Evolutionary conservation across 2,329 filamentous ascomycete genomes (phyloP).

Genomic region (Rhynchosporium secalis): DNA sequence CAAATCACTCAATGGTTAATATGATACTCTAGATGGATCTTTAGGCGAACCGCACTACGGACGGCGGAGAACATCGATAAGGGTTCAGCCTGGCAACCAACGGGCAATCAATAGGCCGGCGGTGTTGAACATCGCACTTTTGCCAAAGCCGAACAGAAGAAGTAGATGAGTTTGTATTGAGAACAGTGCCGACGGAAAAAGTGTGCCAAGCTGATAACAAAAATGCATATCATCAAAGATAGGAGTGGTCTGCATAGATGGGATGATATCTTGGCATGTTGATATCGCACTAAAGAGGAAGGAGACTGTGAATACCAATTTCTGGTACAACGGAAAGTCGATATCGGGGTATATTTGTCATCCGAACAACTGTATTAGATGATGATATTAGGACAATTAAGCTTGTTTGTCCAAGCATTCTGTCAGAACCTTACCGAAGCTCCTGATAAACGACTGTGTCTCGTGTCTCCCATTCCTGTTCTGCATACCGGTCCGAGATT

Average conservation of each 20-base stretch:
- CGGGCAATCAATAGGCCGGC: slow-evolving; percentile 1
- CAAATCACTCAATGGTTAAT: not conserved
- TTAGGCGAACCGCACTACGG: not conserved
- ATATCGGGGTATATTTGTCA: not conserved
- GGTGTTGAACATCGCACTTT: slow-evolving; percentile 10
- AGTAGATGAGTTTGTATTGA: not conserved
- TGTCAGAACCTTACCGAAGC: not conserved
- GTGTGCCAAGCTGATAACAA: slow-evolving; percentile 15
- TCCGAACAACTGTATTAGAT: not conserved
- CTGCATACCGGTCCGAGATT: not conserved
- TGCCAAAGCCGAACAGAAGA: not conserved
- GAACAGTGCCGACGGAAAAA: not conserved
- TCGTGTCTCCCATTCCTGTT: not conserved
- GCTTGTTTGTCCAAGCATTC: slow-evolving; percentile 10
- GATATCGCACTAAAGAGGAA: not conserved
- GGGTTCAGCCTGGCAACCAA: slow-evolving; percentile 6
- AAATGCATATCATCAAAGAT: slow-evolving; percentile 3
- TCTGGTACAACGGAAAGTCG: not conserved
- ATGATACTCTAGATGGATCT: not conserved
- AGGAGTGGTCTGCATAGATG: slow-evolving; percentile 11
- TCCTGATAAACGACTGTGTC: not conserved
- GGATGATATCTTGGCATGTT: slow-evolving; percentile 7
- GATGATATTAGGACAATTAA: not conserved
- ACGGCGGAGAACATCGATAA: not conserved
- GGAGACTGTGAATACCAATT: not conserved